Evolutionary conservation across 805 yeast genomes (phyloP), one percentile per base, ranked within the genome.

Genomic region (Saccharomyces kudriavzevii): DNA sequence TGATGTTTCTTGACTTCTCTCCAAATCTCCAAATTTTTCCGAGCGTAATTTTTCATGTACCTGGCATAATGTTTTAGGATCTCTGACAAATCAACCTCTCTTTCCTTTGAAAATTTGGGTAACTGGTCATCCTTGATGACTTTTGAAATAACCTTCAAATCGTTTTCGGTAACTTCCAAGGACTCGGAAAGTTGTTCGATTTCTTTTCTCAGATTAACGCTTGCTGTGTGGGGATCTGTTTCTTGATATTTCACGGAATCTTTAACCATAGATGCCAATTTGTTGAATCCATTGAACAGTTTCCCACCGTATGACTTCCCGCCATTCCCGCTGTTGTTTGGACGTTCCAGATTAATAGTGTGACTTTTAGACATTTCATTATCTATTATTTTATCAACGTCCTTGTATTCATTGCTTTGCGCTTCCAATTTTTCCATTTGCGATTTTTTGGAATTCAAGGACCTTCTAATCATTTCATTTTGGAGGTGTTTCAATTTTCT

Each of bases 51-150:
- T 51, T 59, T 65, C 62, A 67, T 53, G 48, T 64, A 67, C 49
- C 56, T 67, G 5, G 71, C 55, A 50, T 65, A 65, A 28, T 59
- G 57, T 31, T 58, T 62, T 30, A 69, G 48, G 13, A 67, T 58
- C 8, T 56, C 56, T 2, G 61, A 52, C 5, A 69, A 48, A 26
- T 66, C 70, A 26, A 54, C 46, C 28, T 62, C 59, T 48, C 66
- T 60, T 40, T 61, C 62, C 6, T 50, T 48, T 1, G 63, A 59
- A 49, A 64, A 67, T 35, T 60, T 64, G 3, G 72, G 64, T 20
- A 69, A 64, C 56, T 72, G 68, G n/a, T 58, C 59, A 40, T 66
- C 60, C 48, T 63, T 64, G n/a, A 69, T 65, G 14, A 65, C 62
- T 40, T 61, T 54, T 4, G 68, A 58, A 17, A 70, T 66, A 11